Percentiles rank a stretch among this genome's conserved stretches.
Conservation (phyloP, 345 rosid genomes). For the Eucalyptus pauciflora region DNA sequence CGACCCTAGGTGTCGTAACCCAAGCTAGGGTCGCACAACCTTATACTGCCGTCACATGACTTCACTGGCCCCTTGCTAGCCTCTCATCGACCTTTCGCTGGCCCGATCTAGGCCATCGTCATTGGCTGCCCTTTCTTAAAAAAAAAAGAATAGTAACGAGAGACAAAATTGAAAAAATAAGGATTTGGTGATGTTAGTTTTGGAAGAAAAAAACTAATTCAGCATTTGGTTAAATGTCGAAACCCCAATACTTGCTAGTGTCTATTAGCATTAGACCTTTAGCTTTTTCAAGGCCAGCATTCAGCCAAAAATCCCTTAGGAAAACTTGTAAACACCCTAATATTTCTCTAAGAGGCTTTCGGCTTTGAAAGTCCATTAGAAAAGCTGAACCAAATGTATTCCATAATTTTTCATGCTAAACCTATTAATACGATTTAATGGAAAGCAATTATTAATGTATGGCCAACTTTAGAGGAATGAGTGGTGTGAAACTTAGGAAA, state of each 20-base stretch:
- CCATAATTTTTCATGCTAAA: neutral
- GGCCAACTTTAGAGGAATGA: neutral
- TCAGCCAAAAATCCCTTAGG: neutral
- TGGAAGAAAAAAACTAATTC: neutral
- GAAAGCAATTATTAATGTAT: neutral
- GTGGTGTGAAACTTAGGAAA: neutral
- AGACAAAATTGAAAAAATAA: too few relatives aligned
- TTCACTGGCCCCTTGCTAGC: accelerated
- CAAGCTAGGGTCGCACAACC: neutral
- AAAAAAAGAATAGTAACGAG: neutral
- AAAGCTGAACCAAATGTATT: accelerated
- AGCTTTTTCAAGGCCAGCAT: neutral
- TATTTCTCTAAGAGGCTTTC: neutral
- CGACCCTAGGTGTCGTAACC: neutral
- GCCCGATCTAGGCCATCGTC: neutral
- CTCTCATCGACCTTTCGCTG: accelerated
- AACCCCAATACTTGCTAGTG: too few relatives aligned
- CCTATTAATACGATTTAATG: neutral
- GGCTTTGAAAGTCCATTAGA: too few relatives aligned
- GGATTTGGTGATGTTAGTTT: neutral
- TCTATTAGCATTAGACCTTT: neutral
- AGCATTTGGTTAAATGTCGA: neutral
- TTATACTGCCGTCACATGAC: accelerated
- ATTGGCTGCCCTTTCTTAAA: accelerated
- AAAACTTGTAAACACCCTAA: neutral